Evolutionary conservation across 2,329 filamentous ascomycete genomes (phyloP).

Genomic region (Blumeria hordei): DNA sequence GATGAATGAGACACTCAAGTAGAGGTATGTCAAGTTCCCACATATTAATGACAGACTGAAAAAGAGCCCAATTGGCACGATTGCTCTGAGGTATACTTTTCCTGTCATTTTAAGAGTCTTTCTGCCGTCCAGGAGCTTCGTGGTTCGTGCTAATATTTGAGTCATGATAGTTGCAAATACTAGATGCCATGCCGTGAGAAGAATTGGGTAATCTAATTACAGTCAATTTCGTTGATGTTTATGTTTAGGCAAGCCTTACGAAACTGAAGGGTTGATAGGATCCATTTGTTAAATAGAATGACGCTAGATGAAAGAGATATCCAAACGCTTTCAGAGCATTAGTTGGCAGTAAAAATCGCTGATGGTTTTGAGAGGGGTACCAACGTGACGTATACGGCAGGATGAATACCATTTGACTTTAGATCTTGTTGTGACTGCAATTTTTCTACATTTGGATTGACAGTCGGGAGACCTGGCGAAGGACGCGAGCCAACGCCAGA

Average conservation of each 20-base stretch:
- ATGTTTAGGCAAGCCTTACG: constrained; percentile 26
- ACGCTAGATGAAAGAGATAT: constrained; percentile 80
- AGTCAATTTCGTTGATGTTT: constrained; percentile 12
- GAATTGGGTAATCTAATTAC: constrained; percentile 38
- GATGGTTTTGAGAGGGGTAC: constrained; percentile 11
- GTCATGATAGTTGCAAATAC: constrained; percentile 85
- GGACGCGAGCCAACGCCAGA: constrained; percentile 52
- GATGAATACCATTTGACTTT: constrained; percentile 24
- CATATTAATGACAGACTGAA: constrained; percentile 93
- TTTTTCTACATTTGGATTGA: constrained; percentile 48
- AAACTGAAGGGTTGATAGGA: constrained; percentile 68
- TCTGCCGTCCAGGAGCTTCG: constrained; percentile 69
- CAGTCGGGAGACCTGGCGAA: constrained; percentile 47
- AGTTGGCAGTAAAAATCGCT: constrained; percentile 3
- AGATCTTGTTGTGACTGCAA: constrained; percentile 22
- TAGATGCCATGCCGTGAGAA: constrained; percentile 91
- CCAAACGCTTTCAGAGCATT: constrained; percentile 41
- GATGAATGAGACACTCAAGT: constrained; percentile 88
- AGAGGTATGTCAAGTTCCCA: constrained; percentile 86
- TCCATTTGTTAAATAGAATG: constrained; percentile 99
- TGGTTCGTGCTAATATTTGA: constrained; percentile 76
- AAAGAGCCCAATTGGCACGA: constrained; percentile 84
- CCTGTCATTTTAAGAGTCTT: constrained; percentile 96
- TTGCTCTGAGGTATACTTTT: constrained; percentile 74
- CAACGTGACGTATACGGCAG: constrained; percentile 50